Evolutionary conservation across 441 rosid species (phyloP).

Genomic region (Melianthus villosus): DNA sequence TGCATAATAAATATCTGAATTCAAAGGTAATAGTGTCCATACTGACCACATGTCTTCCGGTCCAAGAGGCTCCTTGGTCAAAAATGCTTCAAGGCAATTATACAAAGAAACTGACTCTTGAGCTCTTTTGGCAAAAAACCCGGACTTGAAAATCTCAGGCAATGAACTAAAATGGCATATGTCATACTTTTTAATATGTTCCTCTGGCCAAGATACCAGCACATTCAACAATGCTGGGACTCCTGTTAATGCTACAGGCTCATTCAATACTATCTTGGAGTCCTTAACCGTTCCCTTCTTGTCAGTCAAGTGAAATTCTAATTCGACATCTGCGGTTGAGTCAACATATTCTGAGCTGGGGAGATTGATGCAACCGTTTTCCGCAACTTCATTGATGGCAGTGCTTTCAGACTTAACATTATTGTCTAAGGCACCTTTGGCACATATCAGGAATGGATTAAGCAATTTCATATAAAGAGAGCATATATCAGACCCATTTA

Average conservation of each 20-base stretch:
- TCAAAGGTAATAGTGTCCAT: constrained; percentile 6
- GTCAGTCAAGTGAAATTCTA: constrained; percentile 51
- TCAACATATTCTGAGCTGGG: constrained; percentile 22
- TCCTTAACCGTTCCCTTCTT: constrained; percentile 50
- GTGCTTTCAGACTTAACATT: constrained; percentile 19
- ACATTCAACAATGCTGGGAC: constrained; percentile 26
- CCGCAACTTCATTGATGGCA: constrained; percentile 15
- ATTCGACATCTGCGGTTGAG: constrained; percentile 30
- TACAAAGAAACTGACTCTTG: constrained; percentile 51
- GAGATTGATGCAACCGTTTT: constrained; percentile 15
- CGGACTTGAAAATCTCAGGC: constrained; percentile 40
- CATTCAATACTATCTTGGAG: constrained; percentile 30
- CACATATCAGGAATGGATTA: constrained; percentile 32
- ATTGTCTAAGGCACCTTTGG: constrained; percentile 19
- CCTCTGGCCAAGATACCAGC: constrained; percentile 47
- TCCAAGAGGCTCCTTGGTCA: constrained; percentile 73
- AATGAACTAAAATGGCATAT: constrained; percentile 30
- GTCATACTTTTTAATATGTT: constrained; percentile 32
- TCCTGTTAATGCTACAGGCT: constrained; percentile 21
- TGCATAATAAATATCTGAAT: constrained; percentile 3
- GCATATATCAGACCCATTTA: constrained; percentile 43
- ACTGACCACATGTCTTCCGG: constrained; percentile 86
- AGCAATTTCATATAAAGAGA: constrained; percentile 47
- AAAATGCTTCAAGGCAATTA: constrained; percentile 68
- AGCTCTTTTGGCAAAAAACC: constrained; percentile 30